Conservation (phyloP, 2,329 filamentous ascomycete species). For the Colletotrichum gigasporum region DNA sequence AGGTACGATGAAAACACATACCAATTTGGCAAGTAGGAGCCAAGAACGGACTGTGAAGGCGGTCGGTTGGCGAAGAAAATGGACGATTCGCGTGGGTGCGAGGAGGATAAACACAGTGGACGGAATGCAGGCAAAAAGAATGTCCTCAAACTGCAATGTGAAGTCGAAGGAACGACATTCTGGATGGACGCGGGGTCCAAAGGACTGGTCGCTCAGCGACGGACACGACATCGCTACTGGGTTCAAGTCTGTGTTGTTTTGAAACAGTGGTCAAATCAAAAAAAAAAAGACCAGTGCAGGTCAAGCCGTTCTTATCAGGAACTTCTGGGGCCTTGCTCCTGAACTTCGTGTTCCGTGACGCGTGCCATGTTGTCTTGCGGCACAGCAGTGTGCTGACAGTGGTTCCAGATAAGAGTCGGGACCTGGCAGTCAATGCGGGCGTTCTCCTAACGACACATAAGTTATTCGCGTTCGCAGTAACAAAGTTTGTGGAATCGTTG, state of each 20-base stretch:
- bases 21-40: constrained; percentile 27
- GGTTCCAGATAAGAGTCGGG: no score
- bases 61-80: constrained; percentile 9
- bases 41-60: constrained; percentile 7
- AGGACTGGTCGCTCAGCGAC: constrained; percentile 24
- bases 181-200: constrained; percentile 36
- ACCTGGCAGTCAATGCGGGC: no score
- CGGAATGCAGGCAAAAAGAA: constrained; percentile 36
- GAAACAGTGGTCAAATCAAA: no score
- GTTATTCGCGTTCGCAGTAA: no score
- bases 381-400: no score
- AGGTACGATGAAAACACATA: neutral
- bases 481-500: no score
- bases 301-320: no score
- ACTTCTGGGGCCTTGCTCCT: no score
- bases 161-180: constrained; percentile 41
- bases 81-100: constrained; percentile 2
- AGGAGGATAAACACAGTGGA: constrained; percentile 34
- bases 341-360: no score
- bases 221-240: neutral
- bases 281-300: no score
- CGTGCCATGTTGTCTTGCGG: no score
- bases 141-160: constrained; percentile 39
- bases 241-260: neutral
- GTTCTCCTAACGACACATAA: no score